phyloP scores from a whole-genome alignment of 2,329 filamentous ascomycete species.

The Raffaelea albimanens region DNA sequence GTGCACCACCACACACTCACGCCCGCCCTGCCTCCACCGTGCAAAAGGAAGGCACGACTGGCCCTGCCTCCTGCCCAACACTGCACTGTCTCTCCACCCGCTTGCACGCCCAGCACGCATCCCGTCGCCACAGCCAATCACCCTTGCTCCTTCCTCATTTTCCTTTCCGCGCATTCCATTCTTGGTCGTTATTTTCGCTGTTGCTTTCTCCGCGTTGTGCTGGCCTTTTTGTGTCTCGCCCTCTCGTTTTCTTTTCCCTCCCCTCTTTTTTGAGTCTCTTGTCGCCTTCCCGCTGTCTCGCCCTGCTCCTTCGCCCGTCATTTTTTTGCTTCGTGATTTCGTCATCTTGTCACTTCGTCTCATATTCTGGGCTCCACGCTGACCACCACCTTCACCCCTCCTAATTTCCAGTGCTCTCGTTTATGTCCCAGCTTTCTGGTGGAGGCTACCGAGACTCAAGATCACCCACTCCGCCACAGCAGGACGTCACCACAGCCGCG shows the following conservation, averaged over 20 bases:
- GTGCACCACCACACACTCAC: not conserved
- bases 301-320: not conserved
- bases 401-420: constrained; percentile 60
- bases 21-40: not conserved
- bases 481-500: constrained; percentile 21
- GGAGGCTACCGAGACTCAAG: constrained; percentile 27
- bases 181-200: too few species aligned
- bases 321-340: not conserved
- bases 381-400: constrained; percentile 7
- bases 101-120: too few species aligned
- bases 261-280: too few species aligned
- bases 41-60: too few species aligned
- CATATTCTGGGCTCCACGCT: constrained; percentile 10
- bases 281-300: too few species aligned
- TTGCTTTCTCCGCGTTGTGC: too few species aligned
- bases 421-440: constrained; percentile 72
- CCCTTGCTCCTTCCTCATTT: not conserved
- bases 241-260: not conserved
- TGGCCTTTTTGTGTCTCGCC: too few species aligned
- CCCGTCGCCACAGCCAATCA: too few species aligned
- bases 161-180: too few species aligned
- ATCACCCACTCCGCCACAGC: constrained; percentile 33
- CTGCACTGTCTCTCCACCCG: too few species aligned
- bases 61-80: too few species aligned
- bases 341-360: too few species aligned